Evolutionary conservation across 1,139 yeast species (phyloP).

Genomic region (Taphrina flavorubra): DNA sequence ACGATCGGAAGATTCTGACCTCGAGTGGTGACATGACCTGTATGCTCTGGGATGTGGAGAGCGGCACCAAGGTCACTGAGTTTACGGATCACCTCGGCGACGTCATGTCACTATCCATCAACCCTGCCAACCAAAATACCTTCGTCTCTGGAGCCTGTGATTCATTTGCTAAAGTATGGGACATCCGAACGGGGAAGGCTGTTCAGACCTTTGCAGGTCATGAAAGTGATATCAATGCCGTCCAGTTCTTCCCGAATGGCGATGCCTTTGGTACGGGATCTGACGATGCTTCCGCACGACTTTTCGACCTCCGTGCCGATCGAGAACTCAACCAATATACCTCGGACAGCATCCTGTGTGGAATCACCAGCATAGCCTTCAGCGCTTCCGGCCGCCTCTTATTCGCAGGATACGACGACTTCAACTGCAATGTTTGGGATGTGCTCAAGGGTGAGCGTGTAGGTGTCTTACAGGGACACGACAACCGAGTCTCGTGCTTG

Average conservation of each 20-base stretch:
- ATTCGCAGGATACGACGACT: slow-evolving; percentile 77
- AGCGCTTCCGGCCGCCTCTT: slow-evolving; percentile 77
- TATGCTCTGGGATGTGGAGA: slow-evolving; percentile 76
- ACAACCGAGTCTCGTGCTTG: slow-evolving; percentile 67
- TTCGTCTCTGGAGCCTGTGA: slow-evolving; percentile 81
- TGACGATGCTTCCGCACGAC: slow-evolving; percentile 76
- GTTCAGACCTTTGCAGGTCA: slow-evolving; percentile 66
- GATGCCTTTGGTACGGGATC: slow-evolving; percentile 65
- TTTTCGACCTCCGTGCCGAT: slow-evolving; percentile 79
- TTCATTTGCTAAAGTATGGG: slow-evolving; percentile 76
- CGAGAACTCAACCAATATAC: slow-evolving; percentile 65
- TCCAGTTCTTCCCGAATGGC: slow-evolving; percentile 75
- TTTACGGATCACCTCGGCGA: slow-evolving; percentile 82
- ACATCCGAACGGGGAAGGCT: slow-evolving; percentile 61
- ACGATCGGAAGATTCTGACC: slow-evolving; percentile 64
- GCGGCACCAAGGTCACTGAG: slow-evolving; percentile 62
- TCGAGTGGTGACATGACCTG: slow-evolving; percentile 86
- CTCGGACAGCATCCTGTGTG: slow-evolving; percentile 52
- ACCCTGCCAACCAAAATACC: slow-evolving; percentile 50
- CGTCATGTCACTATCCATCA: slow-evolving; percentile 63
- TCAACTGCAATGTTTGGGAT: slow-evolving; percentile 65
- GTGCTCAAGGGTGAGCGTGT: slow-evolving; percentile 67
- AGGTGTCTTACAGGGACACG: slow-evolving; percentile 66
- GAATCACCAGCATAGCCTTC: slow-evolving; percentile 70
- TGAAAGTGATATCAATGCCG: slow-evolving; percentile 68